Evolutionary conservation across 2,329 filamentous ascomycete genomes (phyloP).

Genomic region (Exophiala phaeomuriformis): DNA sequence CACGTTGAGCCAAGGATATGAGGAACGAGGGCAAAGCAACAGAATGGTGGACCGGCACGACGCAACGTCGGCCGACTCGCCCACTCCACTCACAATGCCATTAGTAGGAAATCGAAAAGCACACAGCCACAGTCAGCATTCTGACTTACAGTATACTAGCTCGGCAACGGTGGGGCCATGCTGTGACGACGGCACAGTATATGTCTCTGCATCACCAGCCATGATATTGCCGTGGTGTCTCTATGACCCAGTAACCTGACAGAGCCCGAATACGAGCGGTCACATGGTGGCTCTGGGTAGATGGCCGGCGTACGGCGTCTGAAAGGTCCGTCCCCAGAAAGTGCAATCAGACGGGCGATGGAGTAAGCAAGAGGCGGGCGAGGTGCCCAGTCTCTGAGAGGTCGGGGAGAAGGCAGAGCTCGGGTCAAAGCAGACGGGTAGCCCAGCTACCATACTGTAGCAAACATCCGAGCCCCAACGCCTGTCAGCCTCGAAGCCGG

Average conservation of each 20-base stretch:
- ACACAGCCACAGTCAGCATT: conserved; percentile 22
- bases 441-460: not conserved
- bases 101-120: conserved; percentile 12
- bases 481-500: not conserved
- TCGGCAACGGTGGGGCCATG: conserved; percentile 10
- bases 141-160: conserved; percentile 18
- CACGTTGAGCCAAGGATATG: conserved; percentile 1
- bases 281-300: not conserved
- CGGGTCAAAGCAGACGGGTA: not conserved
- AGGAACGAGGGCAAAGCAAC: conserved; percentile 1
- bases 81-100: conserved; percentile 6
- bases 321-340: not conserved
- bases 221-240: no score
- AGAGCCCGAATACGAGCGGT: not conserved
- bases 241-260: not conserved
- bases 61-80: no score
- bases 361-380: not conserved
- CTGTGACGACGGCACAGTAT: conserved; percentile 2
- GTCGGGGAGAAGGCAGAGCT: not conserved
- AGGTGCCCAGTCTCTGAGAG: not conserved
- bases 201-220: no score
- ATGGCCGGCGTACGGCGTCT: not conserved
- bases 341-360: not conserved
- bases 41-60: no score
- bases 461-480: not conserved